A percentile compares a stretch with the other conserved stretches of the same genome.
Conservation (phyloP, 495 filamentous ascomycete species). For the Trichoderma erinaceum region DNA sequence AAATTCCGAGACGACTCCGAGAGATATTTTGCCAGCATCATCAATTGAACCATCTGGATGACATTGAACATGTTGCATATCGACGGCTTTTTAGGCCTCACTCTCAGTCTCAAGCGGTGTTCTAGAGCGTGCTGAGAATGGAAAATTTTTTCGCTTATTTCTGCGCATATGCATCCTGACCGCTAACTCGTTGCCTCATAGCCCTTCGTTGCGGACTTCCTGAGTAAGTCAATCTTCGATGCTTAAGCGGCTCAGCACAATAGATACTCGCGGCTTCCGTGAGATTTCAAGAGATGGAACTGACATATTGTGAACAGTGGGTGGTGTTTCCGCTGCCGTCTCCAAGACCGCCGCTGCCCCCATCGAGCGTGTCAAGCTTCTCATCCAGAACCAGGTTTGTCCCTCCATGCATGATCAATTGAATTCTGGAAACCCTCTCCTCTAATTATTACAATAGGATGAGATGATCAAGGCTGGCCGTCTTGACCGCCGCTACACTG, state of each 20-base stretch:
- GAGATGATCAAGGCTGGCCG: slow-evolving; percentile 98
- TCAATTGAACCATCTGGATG: slow-evolving; percentile 11
- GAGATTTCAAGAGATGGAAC: slow-evolving; percentile 2
- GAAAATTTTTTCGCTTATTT: not conserved
- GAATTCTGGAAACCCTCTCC: slow-evolving; percentile 21
- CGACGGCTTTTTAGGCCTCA: not conserved
- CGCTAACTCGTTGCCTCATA: slow-evolving; percentile 24
- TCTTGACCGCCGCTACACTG: slow-evolving; percentile 94
- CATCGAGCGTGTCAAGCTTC: slow-evolving; percentile 99
- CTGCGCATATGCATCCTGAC: slow-evolving; percentile 19
- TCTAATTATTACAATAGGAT: slow-evolving; percentile 59
- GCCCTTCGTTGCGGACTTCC: slow-evolving; percentile 84
- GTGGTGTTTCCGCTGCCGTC: slow-evolving; percentile 99
- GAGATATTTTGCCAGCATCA: slow-evolving; percentile 7
- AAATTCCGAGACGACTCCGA: not conserved
- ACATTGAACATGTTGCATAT: not conserved
- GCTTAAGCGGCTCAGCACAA: slow-evolving; percentile 14
- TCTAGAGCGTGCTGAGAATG: not conserved
- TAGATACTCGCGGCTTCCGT: slow-evolving; percentile 22
- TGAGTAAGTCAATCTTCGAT: slow-evolving; percentile 70
- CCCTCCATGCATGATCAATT: slow-evolving; percentile 15
- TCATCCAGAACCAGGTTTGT: slow-evolving; percentile 99
- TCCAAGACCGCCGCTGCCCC: slow-evolving; percentile 99
- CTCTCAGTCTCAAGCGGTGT: not conserved
- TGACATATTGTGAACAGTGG: slow-evolving; percentile 59